Evolutionary conservation across 1,284 basidiomycete species (phyloP).

Genomic region (Ceratobasidium theobromae): DNA sequence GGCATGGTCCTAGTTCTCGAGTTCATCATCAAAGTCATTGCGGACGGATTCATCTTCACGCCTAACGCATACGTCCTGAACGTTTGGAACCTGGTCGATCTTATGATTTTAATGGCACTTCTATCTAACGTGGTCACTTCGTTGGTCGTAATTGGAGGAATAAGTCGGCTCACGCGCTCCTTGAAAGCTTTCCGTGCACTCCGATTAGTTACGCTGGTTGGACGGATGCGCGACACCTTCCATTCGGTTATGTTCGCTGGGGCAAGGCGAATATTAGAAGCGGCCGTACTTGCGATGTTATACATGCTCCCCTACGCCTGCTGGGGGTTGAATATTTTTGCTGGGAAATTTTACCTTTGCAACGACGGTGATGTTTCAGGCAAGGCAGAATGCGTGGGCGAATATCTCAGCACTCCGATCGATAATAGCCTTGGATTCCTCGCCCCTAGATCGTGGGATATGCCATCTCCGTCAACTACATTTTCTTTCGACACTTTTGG

Average conservation of each 20-base stretch:
- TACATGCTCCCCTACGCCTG: slow-evolving; percentile 98
- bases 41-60: slow-evolving; percentile 90
- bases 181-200: slow-evolving; percentile 89
- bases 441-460: slow-evolving; percentile 85
- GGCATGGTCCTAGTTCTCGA: slow-evolving; percentile 79
- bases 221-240: slow-evolving; percentile 86
- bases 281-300: slow-evolving; percentile 87
- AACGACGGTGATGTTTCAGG: slow-evolving; percentile 69
- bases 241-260: slow-evolving; percentile 91
- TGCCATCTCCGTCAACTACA: slow-evolving; percentile 78
- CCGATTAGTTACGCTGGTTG: slow-evolving; percentile 85
- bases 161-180: slow-evolving; percentile 81
- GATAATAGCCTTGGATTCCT: slow-evolving; percentile 66
- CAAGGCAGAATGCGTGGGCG: slow-evolving; percentile 69
- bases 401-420: slow-evolving; percentile 57
- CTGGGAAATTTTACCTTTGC: slow-evolving; percentile 82
- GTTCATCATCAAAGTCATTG: slow-evolving; percentile 87
- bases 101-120: slow-evolving; percentile 81
- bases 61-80: slow-evolving; percentile 93
- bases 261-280: slow-evolving; percentile 83
- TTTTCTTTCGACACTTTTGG: slow-evolving; percentile 94
- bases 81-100: slow-evolving; percentile 92
- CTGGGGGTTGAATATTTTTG: slow-evolving; percentile 95
- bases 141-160: slow-evolving; percentile 75
- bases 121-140: slow-evolving; percentile 81